These are phyloP conservation scores for Larix kaempferi DNA, from an alignment of 75 land plant species.

Conservation along the genomic window DNA sequence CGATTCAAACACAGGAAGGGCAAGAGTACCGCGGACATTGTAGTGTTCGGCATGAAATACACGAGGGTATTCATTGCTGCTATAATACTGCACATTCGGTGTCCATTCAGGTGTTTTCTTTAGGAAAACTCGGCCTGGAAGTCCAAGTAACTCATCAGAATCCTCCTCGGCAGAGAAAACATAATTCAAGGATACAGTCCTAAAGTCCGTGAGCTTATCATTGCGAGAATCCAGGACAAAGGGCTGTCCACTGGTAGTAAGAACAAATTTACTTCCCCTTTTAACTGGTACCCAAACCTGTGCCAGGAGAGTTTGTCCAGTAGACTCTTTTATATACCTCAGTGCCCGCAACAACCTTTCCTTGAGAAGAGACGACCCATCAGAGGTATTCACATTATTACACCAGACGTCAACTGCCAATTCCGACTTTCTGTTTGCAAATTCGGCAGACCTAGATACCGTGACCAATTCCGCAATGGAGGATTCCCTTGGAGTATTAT, in stretches of 20 bases:
- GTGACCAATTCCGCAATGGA: not conserved
- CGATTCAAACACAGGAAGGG: conserved; percentile 77
- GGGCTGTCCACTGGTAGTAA: conserved; percentile 75
- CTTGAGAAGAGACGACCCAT: conserved; percentile 4
- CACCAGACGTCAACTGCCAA: not conserved
- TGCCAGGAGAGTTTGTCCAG: conserved; percentile 38
- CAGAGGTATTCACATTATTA: not conserved
- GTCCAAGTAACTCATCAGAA: conserved; percentile 36
- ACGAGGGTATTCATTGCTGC: conserved; percentile 62
- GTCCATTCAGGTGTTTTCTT: conserved; percentile 88
- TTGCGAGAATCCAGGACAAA: conserved; percentile 35
- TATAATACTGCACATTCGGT: conserved; percentile 83
- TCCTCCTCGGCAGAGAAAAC: conserved; percentile 60
- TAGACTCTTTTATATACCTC: conserved; percentile 28
- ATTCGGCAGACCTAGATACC: not conserved
- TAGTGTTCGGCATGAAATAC: conserved; percentile 55
- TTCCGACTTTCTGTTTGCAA: not conserved
- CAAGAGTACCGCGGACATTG: conserved; percentile 72
- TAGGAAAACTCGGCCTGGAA: conserved; percentile 84
- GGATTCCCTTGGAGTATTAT: not conserved
- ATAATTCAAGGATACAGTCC: conserved; percentile 57
- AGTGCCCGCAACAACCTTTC: conserved; percentile 40
- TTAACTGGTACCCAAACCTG: conserved; percentile 84
- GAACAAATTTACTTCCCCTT: conserved; percentile 36
- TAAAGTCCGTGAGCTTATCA: conserved; percentile 44